Conservation (phyloP, 108 stramenopile genomes). For the Aurantiochytrium sp. region DNA sequence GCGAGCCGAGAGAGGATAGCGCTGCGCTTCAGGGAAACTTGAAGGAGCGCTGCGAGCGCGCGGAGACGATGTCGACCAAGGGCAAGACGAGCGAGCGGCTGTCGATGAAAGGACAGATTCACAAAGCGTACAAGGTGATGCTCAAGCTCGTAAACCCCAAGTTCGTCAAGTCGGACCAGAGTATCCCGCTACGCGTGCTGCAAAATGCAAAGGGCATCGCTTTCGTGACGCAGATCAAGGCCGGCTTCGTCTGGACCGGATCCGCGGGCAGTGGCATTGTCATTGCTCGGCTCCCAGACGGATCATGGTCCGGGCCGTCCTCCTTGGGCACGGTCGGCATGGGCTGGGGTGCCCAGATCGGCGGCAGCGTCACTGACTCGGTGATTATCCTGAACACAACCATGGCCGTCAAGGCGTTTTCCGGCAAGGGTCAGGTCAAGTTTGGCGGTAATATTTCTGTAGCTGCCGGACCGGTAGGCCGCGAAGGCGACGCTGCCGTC, state of each 20-base stretch:
- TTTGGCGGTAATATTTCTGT: constrained; percentile 85
- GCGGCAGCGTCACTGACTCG: constrained; percentile 70
- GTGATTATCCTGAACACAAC: constrained; percentile 90
- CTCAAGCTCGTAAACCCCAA: constrained; percentile 8
- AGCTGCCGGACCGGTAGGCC: constrained; percentile 82
- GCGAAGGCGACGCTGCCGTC: constrained; percentile 73
- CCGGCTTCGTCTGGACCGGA: constrained; percentile 60
- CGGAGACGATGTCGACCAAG: neutral
- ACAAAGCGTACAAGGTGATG: constrained; percentile 13
- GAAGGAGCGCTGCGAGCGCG: too few relatives aligned
- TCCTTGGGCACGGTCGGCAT: constrained; percentile 72
- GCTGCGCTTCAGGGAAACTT: too few relatives aligned
- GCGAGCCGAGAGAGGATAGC: too few relatives aligned
- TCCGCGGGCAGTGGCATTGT: constrained; percentile 66
- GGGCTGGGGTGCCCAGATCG: constrained; percentile 65
- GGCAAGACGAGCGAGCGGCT: constrained; percentile 3
- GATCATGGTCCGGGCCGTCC: constrained; percentile 68
- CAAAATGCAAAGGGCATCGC: constrained; percentile 59
- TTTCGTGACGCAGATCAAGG: constrained; percentile 67
- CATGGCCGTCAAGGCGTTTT: constrained; percentile 69
- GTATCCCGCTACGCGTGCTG: constrained; percentile 63
- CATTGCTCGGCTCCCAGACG: constrained; percentile 43
- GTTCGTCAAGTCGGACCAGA: neutral
- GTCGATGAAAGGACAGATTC: neutral
- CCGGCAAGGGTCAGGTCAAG: constrained; percentile 61